Conservation (phyloP, 257 asterid genomes). For the Solanum infundibuliforme region DNA sequence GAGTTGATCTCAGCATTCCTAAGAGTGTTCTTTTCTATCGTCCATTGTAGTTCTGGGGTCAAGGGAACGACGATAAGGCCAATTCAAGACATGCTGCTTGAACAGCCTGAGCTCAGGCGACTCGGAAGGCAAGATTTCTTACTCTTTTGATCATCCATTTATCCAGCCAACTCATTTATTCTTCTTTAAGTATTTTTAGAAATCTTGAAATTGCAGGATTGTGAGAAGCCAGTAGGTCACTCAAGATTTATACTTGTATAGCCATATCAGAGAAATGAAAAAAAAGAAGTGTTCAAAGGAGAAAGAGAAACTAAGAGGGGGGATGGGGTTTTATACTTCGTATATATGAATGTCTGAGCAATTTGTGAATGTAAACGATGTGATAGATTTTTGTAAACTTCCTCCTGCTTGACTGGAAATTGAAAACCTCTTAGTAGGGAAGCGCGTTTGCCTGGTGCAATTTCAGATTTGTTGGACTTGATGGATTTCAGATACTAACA, state of each 20-base stretch:
- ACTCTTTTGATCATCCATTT: neutral
- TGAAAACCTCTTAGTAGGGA: neutral
- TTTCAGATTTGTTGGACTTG: neutral
- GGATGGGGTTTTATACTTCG: neutral
- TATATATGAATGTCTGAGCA: neutral
- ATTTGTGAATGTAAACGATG: neutral
- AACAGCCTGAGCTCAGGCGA: slow-evolving; percentile 66
- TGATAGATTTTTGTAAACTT: neutral
- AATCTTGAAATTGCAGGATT: slow-evolving; percentile 19
- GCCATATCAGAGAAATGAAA: neutral
- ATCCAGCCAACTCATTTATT: neutral
- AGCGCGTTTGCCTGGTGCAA: neutral
- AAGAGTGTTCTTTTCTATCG: neutral
- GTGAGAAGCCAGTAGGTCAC: slow-evolving; percentile 10
- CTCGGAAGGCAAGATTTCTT: slow-evolving; percentile 45
- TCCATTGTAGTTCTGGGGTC: slow-evolving; percentile 19
- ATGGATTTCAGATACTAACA: neutral
- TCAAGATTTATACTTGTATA: neutral
- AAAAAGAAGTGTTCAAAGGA: neutral
- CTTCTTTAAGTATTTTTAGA: neutral
- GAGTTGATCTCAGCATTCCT: neutral
- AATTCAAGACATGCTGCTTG: slow-evolving; percentile 61
- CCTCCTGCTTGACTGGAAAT: neutral
- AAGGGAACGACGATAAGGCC: slow-evolving; percentile 26
- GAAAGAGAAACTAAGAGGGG: neutral